Evolutionary conservation across 169 alveolate genomes (phyloP).

Genomic region (Cryptosporidium meleagridis): DNA sequence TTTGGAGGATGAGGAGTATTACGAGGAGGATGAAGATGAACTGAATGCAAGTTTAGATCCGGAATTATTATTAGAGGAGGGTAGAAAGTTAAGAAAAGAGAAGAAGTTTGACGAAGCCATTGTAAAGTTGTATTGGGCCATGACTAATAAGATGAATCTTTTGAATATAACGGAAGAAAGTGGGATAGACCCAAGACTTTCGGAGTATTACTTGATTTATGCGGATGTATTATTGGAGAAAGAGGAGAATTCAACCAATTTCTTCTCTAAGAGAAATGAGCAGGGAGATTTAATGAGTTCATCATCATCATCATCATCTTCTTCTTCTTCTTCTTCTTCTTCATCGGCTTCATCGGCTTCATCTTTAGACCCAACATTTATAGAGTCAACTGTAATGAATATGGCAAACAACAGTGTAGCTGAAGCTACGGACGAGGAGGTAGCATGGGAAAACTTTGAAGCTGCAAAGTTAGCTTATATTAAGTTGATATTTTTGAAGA

Average conservation of each 20-base stretch:
- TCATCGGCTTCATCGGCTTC: neutral
- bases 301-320: neutral
- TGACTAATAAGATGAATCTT: constrained; percentile 58
- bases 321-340: neutral
- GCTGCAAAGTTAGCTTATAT: constrained; percentile 73
- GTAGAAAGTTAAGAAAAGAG: constrained; percentile 40
- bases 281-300: neutral
- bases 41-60: constrained; percentile 44
- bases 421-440: constrained; percentile 62
- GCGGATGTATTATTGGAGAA: constrained; percentile 61
- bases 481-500: constrained; percentile 28
- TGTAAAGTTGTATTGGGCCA: constrained; percentile 66
- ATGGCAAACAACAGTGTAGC: neutral
- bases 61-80: constrained; percentile 45
- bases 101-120: constrained; percentile 51
- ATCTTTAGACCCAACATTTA: neutral
- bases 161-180: constrained; percentile 36
- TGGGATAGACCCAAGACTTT: constrained; percentile 70
- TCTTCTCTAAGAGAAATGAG: constrained; percentile 14
- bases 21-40: constrained; percentile 62
- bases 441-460: constrained; percentile 73
- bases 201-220: constrained; percentile 51
- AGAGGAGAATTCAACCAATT: constrained; percentile 63
- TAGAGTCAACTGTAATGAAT: constrained; percentile 9
- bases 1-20: neutral